phyloP scores from a whole-genome alignment of 257 asterid genomes.

The Cinchona pubescens region DNA sequence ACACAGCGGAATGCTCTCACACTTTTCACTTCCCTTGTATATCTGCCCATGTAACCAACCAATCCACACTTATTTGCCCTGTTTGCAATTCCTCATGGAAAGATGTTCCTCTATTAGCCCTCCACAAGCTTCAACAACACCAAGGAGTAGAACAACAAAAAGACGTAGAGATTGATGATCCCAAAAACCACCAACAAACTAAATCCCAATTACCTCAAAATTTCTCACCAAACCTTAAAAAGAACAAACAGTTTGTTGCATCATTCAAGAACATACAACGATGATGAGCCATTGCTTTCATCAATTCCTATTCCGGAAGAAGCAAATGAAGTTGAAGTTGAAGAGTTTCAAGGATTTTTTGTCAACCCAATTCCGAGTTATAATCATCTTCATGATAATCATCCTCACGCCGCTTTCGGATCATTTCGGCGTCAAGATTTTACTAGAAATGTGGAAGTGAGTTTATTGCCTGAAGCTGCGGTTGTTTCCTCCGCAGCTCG shows the following conservation, averaged over 20 bases:
- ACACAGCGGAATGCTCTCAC: constrained; percentile 91
- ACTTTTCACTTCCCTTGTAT: constrained; percentile 84
- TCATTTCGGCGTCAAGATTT: constrained; percentile 11
- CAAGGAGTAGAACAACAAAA: constrained; percentile 16
- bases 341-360: constrained; percentile 77
- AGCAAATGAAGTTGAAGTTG: constrained; percentile 31
- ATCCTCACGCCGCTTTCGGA: constrained; percentile 13
- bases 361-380: constrained; percentile 57
- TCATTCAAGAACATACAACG: constrained; percentile 40
- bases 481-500: constrained; percentile 54
- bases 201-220: constrained; percentile 4
- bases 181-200: not conserved
- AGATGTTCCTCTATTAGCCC: constrained; percentile 65
- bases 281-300: constrained; percentile 70
- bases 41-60: constrained; percentile 52
- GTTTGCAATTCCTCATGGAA: constrained; percentile 72
- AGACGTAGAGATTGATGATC: not conserved
- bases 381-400: too few relatives aligned
- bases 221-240: constrained; percentile 6
- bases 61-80: constrained; percentile 59
- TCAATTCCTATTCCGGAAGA: constrained; percentile 43
- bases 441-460: constrained; percentile 49
- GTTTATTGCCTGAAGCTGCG: constrained; percentile 66
- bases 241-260: constrained; percentile 12
- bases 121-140: constrained; percentile 35